These are phyloP conservation scores for Syzygium grande DNA, from an alignment of 345 rosid genomes.

Conservation along the genomic window DNA sequence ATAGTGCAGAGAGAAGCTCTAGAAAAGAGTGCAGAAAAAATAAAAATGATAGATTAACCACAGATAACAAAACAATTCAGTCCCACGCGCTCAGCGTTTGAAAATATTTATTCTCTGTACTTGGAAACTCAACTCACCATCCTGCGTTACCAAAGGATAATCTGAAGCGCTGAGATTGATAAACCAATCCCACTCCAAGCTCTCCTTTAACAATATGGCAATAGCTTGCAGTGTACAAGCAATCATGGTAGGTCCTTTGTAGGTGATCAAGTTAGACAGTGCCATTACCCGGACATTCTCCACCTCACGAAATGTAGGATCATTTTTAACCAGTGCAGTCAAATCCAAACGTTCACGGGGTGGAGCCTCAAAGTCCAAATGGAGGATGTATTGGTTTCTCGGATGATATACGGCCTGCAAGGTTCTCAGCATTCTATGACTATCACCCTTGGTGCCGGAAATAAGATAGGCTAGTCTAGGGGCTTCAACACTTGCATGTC, in stretches of 20 bases:
- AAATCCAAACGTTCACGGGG: constrained; percentile 79
- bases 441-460: constrained; percentile 93
- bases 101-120: not conserved
- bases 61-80: not conserved
- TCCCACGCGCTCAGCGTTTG: not conserved
- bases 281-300: constrained; percentile 91
- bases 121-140: constrained; percentile 47
- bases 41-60: not conserved
- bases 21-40: not conserved
- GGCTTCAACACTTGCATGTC: constrained; percentile 20
- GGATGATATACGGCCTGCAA: constrained; percentile 94
- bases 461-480: constrained; percentile 89
- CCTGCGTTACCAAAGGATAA: constrained; percentile 90
- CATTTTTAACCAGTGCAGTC: constrained; percentile 55
- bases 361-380: constrained; percentile 91
- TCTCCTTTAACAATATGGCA: constrained; percentile 72
- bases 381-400: constrained; percentile 87
- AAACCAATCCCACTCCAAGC: constrained; percentile 95
- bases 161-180: constrained; percentile 91
- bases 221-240: constrained; percentile 92
- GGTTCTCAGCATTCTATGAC: constrained; percentile 89
- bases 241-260: constrained; percentile 92
- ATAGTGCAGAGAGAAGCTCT: not conserved
- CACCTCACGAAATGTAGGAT: constrained; percentile 57
- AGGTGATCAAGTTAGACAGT: constrained; percentile 85